Conservation (phyloP, 179 eudicot species). For the Vitellaria paradoxa region DNA sequence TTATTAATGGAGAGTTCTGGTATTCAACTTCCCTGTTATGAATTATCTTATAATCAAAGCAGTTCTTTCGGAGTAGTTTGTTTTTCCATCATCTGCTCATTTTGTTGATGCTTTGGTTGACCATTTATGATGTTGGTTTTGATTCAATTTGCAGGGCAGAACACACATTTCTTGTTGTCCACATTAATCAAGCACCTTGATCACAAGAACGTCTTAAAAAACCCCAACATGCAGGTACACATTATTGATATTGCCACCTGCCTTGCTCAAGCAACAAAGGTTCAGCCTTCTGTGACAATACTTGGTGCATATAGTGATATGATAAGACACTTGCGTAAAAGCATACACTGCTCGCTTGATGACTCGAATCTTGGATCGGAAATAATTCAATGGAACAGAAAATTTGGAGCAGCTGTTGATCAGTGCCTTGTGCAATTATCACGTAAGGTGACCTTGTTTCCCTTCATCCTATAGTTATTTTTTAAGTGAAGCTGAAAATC, state of each 20-base stretch:
- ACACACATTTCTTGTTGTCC: slow-evolving; percentile 71
- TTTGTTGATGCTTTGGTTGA: slow-evolving; percentile 1
- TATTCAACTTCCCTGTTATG: slow-evolving; percentile 13
- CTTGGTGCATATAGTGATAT: slow-evolving; percentile 75
- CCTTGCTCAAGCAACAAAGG: slow-evolving; percentile 60
- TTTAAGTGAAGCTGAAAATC: slow-evolving; percentile 40
- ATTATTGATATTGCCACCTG: slow-evolving; percentile 61
- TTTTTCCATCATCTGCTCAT: background rate
- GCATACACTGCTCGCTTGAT: slow-evolving; percentile 64
- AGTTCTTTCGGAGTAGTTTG: slow-evolving; percentile 2
- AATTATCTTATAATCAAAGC: background rate
- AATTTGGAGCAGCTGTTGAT: slow-evolving; percentile 61
- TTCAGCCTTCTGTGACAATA: slow-evolving; percentile 64
- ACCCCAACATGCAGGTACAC: slow-evolving; percentile 68
- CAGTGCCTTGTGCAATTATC: slow-evolving; percentile 65
- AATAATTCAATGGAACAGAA: slow-evolving; percentile 51
- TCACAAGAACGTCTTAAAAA: slow-evolving; percentile 69
- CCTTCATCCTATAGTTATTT: background rate
- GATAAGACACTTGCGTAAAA: slow-evolving; percentile 76
- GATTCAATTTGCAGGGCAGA: slow-evolving; percentile 48
- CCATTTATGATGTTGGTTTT: background rate
- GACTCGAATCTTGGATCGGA: slow-evolving; percentile 68
- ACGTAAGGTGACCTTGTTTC: slow-evolving; percentile 40
- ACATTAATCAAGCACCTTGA: slow-evolving; percentile 80
- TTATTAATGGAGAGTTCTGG: slow-evolving; percentile 72